Conservation (phyloP, 2,329 filamentous ascomycete genomes). For the Trichoderma brevicompactum region DNA sequence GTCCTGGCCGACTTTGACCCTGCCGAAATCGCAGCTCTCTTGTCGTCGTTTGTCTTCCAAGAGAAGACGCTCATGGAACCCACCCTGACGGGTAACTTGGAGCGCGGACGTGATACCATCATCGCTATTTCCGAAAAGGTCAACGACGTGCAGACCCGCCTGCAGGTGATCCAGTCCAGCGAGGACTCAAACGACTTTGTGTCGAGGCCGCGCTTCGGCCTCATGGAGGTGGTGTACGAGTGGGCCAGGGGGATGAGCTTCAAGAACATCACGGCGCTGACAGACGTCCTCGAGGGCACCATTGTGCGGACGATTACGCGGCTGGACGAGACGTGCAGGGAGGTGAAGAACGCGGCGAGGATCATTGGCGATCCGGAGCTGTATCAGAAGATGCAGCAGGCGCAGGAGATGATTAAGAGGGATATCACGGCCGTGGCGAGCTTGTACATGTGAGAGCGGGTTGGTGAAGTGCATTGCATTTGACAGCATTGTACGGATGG, state of each 20-base stretch:
- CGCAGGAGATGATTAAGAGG: constrained; percentile 96
- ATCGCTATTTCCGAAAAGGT: constrained; percentile 90
- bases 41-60: constrained; percentile 96
- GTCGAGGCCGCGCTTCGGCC: constrained; percentile 82
- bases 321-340: constrained; percentile 92
- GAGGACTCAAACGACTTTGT: constrained; percentile 95
- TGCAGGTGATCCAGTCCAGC: constrained; percentile 88
- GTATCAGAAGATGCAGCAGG: constrained; percentile 95
- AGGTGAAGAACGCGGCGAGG: constrained; percentile 95
- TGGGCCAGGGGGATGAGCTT: constrained; percentile 98
- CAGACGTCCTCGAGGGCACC: constrained; percentile 94
- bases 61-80: constrained; percentile 89
- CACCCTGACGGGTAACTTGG: constrained; percentile 78
- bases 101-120: constrained; percentile 82
- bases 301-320: constrained; percentile 95
- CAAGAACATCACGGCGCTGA: constrained; percentile 94
- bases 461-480: neutral
- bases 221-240: constrained; percentile 98
- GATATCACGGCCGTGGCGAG: constrained; percentile 91
- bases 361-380: constrained; percentile 93
- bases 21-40: constrained; percentile 91
- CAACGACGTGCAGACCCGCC: constrained; percentile 83
- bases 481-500: neutral
- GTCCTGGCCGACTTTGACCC: constrained; percentile 94
- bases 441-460: constrained; percentile 72